Evolutionary conservation across 768 basidiomycete genomes (phyloP).

Genomic region (Phanerochaete sordida): DNA sequence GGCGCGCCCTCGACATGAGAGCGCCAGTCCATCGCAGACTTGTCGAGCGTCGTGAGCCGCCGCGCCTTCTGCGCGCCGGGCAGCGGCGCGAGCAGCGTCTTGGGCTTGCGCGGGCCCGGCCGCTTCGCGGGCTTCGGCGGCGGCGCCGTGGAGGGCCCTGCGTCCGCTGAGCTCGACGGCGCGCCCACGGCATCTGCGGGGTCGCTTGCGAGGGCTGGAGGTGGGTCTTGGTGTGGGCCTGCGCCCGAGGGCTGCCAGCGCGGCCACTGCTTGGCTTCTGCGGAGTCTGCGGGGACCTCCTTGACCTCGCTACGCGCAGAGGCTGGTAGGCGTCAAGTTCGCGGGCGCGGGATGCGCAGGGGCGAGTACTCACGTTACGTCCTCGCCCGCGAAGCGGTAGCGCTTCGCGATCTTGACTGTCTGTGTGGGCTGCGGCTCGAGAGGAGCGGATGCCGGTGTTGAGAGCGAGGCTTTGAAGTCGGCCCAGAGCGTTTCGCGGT

Average conservation of each 20-base stretch:
- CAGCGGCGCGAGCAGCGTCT: constrained; percentile 49
- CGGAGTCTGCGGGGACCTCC: constrained; percentile 69
- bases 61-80: constrained; percentile 58
- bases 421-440: constrained; percentile 20
- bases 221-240: constrained; percentile 4
- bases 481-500: constrained; percentile 63
- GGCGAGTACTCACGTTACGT: constrained; percentile 53
- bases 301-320: constrained; percentile 57
- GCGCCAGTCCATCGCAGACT: constrained; percentile 85
- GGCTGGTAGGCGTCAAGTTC: constrained; percentile 9
- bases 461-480: constrained; percentile 64
- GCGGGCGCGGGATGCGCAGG: background rate
- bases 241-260: constrained; percentile 36
- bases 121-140: constrained; percentile 32
- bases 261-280: constrained; percentile 78
- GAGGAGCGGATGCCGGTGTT: constrained; percentile 23
- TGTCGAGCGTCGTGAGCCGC: constrained; percentile 81
- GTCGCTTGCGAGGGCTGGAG: background rate
- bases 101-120: constrained; percentile 66
- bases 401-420: constrained; percentile 66
- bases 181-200: constrained; percentile 8
- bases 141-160: constrained; percentile 9
- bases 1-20: constrained; percentile 49
- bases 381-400: constrained; percentile 75
- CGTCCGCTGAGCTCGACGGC: constrained; percentile 14